Percentiles rank a stretch among this genome's conserved stretches.
phyloP scores from a whole-genome alignment of 345 rosid species.

The Corchorus capsularis region DNA sequence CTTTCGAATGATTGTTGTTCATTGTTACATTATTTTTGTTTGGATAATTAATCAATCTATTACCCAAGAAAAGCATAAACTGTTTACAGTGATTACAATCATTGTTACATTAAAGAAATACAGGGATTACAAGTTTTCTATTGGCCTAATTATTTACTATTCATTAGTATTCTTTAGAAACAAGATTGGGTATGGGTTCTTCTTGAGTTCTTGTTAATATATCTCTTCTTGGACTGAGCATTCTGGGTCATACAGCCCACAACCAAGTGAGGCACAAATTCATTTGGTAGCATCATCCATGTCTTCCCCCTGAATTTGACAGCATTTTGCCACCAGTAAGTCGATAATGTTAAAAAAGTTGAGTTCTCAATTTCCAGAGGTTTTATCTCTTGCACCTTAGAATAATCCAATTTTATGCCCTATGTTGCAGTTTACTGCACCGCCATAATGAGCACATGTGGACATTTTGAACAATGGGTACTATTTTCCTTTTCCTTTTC shows the following conservation, averaged over 20 bases:
- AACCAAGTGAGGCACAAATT: too few species aligned
- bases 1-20: not conserved
- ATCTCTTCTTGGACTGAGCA: too few species aligned
- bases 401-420: conserved; percentile 11
- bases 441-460: conserved; percentile 48
- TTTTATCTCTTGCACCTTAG: not conserved
- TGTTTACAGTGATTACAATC: too few species aligned
- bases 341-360: not conserved
- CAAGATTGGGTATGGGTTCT: too few species aligned
- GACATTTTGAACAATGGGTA: too few species aligned
- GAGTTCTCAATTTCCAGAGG: not conserved
- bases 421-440: conserved; percentile 51
- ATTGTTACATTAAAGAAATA: not conserved
- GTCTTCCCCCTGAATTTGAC: conserved; percentile 42
- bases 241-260: too few species aligned
- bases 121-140: not conserved
- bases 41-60: too few species aligned
- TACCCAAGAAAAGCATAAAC: too few species aligned
- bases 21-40: not conserved
- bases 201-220: too few species aligned
- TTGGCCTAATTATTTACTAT: not conserved
- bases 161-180: not conserved
- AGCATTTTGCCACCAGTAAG: conserved; percentile 55
- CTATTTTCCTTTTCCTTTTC: too few species aligned
- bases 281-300: too few species aligned